Conservation (phyloP, 2,329 filamentous ascomycete species). For the Hypoxylon sp. region DNA sequence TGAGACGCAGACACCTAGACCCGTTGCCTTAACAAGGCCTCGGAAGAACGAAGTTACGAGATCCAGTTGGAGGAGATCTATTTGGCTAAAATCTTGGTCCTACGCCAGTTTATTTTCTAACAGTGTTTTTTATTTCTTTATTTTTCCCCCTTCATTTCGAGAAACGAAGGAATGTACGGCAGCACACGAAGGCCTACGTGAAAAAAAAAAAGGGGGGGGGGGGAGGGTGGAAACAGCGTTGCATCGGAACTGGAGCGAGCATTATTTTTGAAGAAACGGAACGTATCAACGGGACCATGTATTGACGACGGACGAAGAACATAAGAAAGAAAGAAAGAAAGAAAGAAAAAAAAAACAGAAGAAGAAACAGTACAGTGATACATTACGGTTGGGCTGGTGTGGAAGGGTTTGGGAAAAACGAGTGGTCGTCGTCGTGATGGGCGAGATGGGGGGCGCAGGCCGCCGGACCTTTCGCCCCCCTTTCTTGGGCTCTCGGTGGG, state of each 20-base stretch:
- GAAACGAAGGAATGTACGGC: constrained; percentile 17
- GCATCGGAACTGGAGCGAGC: constrained; percentile 38
- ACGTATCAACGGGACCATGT: constrained; percentile 22
- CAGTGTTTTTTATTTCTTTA: constrained; percentile 28
- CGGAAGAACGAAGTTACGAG: constrained; percentile 7
- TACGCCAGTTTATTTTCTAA: constrained; percentile 8
- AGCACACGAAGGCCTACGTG: constrained; percentile 9
- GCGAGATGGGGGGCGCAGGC: constrained; percentile 10
- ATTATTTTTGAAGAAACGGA: constrained; percentile 32
- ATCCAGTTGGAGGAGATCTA: constrained; percentile 10
- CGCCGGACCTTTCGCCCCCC: constrained; percentile 9
- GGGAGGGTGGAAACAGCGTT: constrained; percentile 25
- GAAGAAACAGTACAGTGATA: constrained; percentile 4
- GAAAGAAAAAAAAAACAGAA: neutral
- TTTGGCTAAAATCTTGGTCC: neutral
- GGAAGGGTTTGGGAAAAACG: constrained; percentile 11
- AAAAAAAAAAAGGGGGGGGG: too few species aligned
- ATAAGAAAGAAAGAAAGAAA: neutral
- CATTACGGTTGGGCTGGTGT: constrained; percentile 13
- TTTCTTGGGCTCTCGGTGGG: constrained; percentile 13
- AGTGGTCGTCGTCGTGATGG: neutral
- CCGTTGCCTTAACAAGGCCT: constrained; percentile 40
- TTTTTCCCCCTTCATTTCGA: constrained; percentile 12
- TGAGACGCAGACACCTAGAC: constrained; percentile 61
- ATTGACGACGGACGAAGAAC: constrained; percentile 15